phyloP scores from a whole-genome alignment of 169 alveolate genomes.

The Besnoitia besnoiti region DNA sequence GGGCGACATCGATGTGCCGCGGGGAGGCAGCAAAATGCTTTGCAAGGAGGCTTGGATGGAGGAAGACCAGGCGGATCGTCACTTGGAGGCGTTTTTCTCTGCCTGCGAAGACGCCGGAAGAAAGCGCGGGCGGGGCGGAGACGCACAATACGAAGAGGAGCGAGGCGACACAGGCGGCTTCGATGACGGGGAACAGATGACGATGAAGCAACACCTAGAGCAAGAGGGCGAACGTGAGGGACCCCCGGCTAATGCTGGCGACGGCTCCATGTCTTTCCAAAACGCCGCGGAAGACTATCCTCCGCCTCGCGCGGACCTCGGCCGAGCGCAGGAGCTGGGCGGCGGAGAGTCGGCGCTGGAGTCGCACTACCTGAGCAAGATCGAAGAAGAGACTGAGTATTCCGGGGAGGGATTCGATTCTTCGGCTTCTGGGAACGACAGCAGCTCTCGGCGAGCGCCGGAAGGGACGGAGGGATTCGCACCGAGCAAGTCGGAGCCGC shows the following conservation, averaged over 20 bases:
- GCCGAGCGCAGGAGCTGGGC: too few species aligned
- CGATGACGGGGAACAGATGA: too few species aligned
- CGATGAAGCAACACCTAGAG: too few species aligned
- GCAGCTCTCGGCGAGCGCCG: neutral
- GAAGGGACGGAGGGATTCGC: neutral
- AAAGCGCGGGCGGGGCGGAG: neutral
- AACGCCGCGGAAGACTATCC: too few species aligned
- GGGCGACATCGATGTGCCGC: neutral
- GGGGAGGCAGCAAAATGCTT: neutral
- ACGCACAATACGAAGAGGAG: neutral
- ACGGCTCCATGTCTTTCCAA: too few species aligned
- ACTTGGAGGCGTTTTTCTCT: neutral
- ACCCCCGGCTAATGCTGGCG: too few species aligned
- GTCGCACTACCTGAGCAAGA: too few species aligned
- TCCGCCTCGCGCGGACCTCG: too few species aligned
- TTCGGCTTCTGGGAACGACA: neutral
- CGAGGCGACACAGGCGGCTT: neutral
- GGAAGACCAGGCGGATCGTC: conserved; percentile 11
- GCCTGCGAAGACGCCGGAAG: conserved; percentile 13
- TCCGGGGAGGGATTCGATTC: neutral
- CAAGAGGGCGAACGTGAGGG: neutral
- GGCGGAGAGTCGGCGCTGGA: too few species aligned
- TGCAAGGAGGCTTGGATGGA: conserved; percentile 14
- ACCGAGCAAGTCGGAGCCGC: too few species aligned
- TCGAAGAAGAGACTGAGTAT: neutral